Conservation (phyloP, 371 early-diverging fungal species). For the Mortierella sp. region DNA sequence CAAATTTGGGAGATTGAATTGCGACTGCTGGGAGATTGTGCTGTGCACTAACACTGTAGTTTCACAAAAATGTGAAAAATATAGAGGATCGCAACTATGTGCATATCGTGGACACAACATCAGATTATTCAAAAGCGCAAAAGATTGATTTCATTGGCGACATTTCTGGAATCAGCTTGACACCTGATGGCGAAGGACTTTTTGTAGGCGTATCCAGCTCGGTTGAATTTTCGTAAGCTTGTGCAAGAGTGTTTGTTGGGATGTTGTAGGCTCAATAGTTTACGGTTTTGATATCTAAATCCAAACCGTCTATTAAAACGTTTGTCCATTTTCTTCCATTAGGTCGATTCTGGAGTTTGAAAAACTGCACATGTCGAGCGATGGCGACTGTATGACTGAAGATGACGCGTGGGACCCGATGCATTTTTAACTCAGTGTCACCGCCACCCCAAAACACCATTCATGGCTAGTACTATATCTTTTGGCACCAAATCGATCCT, state of each 20-base stretch:
- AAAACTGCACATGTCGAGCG: constrained; percentile 2
- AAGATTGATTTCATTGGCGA: constrained; percentile 89
- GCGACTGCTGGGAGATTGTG: not conserved
- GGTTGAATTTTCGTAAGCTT: constrained; percentile 57
- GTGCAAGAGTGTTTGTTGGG: not conserved
- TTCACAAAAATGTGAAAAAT: not conserved
- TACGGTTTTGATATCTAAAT: not conserved
- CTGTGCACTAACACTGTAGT: not conserved
- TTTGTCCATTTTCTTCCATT: not conserved
- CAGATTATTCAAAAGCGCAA: constrained; percentile 66
- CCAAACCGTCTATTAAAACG: no score
- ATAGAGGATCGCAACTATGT: constrained; percentile 82
- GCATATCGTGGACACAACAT: constrained; percentile 74
- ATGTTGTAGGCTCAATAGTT: not conserved
- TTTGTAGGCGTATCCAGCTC: constrained; percentile 71
- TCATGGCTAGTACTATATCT: no score
- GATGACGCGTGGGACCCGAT: not conserved
- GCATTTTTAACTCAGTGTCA: no score
- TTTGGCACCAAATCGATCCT: no score
- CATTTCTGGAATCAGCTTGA: constrained; percentile 74
- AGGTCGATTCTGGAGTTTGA: constrained; percentile 55
- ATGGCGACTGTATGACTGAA: not conserved
- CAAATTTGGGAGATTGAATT: not conserved
- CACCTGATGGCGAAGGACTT: constrained; percentile 69
- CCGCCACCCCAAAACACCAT: no score